Evolutionary conservation across 2,329 filamentous ascomycete genomes (phyloP).

Genomic region (Hymenoscyphus fraxineus): DNA sequence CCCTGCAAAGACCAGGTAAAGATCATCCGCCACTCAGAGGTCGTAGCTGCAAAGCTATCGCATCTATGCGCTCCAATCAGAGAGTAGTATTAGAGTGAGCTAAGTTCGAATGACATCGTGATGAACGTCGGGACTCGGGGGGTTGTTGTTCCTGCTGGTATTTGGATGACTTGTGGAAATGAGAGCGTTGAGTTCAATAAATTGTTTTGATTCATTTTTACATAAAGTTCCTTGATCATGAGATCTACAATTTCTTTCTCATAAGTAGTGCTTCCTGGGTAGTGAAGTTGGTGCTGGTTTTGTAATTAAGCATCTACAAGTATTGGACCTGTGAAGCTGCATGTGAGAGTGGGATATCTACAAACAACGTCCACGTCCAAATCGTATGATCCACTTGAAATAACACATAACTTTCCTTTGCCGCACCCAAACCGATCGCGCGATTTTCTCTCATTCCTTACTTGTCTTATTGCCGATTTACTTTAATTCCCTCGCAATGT

Average conservation of each 20-base stretch:
- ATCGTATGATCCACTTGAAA: neutral
- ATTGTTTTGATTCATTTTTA: neutral
- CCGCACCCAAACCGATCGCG: neutral
- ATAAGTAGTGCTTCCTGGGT: neutral
- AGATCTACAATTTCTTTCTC: neutral
- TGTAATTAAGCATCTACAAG: neutral
- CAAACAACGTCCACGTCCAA: neutral
- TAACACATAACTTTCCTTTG: neutral
- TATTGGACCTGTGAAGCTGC: neutral
- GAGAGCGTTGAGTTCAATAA: neutral
- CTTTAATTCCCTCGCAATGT: conserved; percentile 48
- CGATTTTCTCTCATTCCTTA: neutral
- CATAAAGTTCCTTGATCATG: neutral
- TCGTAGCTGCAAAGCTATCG: neutral
- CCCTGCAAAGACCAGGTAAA: neutral
- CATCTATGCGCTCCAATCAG: neutral
- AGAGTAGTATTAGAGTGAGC: neutral
- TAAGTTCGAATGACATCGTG: neutral
- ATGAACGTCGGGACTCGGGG: neutral
- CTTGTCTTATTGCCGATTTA: neutral
- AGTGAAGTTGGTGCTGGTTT: neutral
- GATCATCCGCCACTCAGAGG: neutral
- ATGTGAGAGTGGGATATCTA: conserved; percentile 1
- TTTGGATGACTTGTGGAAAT: neutral
- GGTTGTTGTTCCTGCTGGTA: neutral